Evolutionary conservation across 306 rosid species (phyloP).

Genomic region (Dryas drummondii): DNA sequence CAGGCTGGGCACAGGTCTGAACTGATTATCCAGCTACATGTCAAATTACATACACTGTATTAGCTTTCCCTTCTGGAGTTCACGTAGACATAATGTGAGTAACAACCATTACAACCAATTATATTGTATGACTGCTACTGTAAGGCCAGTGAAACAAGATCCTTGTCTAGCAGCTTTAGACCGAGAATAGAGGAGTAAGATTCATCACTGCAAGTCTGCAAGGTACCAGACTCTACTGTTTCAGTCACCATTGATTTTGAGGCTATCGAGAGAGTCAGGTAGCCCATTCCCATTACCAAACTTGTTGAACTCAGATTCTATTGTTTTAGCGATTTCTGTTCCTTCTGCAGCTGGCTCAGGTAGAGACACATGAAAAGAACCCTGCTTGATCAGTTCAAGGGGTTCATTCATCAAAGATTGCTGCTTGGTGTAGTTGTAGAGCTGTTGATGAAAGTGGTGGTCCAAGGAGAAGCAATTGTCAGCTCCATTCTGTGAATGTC

Average conservation of each 20-base stretch:
- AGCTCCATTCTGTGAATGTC: slow-evolving; percentile 41
- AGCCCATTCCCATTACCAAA: slow-evolving; percentile 45
- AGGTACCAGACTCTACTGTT: neutral
- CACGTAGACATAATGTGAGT: slow-evolving; percentile 24
- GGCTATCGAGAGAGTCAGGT: slow-evolving; percentile 40
- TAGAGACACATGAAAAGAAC: slow-evolving; percentile 78
- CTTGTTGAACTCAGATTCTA: slow-evolving; percentile 65
- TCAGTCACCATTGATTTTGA: slow-evolving; percentile 44
- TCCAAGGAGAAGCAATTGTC: slow-evolving; percentile 75
- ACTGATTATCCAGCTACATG: slow-evolving; percentile 35
- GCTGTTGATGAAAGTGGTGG: slow-evolving; percentile 83
- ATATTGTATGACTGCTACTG: slow-evolving; percentile 11
- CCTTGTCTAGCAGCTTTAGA: slow-evolving; percentile 21
- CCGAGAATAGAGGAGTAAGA: slow-evolving; percentile 5
- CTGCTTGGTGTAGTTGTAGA: slow-evolving; percentile 67
- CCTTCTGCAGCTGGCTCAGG: slow-evolving; percentile 62
- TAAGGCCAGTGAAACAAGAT: slow-evolving; percentile 20
- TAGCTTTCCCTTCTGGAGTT: slow-evolving; percentile 28
- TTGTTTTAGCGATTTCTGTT: slow-evolving; percentile 50
- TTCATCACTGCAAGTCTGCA: slow-evolving; percentile 10
- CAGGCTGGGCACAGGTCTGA: slow-evolving; percentile 30
- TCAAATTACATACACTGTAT: slow-evolving; percentile 35
- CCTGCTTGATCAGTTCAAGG: slow-evolving; percentile 59
- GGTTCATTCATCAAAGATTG: slow-evolving; percentile 48
- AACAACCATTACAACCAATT: slow-evolving; percentile 31